phyloP scores from a whole-genome alignment of 805 yeast species.

The Saccharomyces mikatae region DNA sequence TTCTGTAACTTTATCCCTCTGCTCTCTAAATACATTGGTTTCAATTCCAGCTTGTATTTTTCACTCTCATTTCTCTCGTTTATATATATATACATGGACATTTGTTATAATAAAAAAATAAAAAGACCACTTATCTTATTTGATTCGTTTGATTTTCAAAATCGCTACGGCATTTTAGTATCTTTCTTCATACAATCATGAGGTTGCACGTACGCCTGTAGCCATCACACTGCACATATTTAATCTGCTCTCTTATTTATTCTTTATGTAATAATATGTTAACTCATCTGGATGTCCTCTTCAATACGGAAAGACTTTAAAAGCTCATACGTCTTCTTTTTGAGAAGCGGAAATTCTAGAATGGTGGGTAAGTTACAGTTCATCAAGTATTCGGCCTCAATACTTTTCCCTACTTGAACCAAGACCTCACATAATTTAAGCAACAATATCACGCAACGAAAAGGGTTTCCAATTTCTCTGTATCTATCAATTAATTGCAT shows the following conservation, averaged over 20 bases:
- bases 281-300: not conserved
- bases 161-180: too few relatives aligned
- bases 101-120: not conserved
- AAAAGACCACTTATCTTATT: not conserved
- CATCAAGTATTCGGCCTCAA: conserved; percentile 29
- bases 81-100: not conserved
- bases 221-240: not conserved
- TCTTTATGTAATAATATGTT: not conserved
- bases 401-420: conserved; percentile 32
- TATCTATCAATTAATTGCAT: conserved; percentile 44
- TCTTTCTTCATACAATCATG: not conserved
- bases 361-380: conserved; percentile 3
- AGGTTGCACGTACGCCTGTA: not conserved
- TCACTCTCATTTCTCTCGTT: not conserved
- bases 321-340: not conserved
- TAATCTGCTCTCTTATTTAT: not conserved
- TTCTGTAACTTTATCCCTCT: not conserved
- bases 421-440: conserved; percentile 40
- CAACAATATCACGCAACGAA: conserved; percentile 40
- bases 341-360: conserved; percentile 4
- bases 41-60: not conserved
- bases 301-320: not conserved
- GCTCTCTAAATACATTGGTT: not conserved
- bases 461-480: conserved; percentile 37
- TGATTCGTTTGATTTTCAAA: not conserved